phyloP scores from a whole-genome alignment of 2,329 filamentous ascomycete genomes.

The Hypoxylon sp. region DNA sequence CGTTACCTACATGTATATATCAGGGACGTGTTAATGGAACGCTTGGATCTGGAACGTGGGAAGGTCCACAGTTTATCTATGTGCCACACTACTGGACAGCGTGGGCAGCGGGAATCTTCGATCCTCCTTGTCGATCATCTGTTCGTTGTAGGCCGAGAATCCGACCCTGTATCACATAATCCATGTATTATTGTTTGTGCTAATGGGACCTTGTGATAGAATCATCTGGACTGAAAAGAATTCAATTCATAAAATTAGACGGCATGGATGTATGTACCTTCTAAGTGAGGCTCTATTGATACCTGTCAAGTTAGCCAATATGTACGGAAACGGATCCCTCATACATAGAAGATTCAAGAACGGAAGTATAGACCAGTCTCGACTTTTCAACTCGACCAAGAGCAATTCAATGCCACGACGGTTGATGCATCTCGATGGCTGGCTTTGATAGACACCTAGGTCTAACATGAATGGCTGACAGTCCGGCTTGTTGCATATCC shows the following conservation, averaged over 20 bases:
- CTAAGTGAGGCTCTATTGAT: slow-evolving; percentile 34
- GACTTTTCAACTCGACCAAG: slow-evolving; percentile 7
- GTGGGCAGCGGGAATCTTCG: slow-evolving; percentile 40
- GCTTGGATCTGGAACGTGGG: slow-evolving; percentile 38
- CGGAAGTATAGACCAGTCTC: slow-evolving; percentile 4
- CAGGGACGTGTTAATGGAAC: background rate
- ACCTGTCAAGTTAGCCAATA: slow-evolving; percentile 1
- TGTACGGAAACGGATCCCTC: background rate
- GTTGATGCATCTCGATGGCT: slow-evolving; percentile 28
- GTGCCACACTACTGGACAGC: slow-evolving; percentile 39
- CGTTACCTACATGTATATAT: slow-evolving; percentile 20
- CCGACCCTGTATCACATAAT: slow-evolving; percentile 30
- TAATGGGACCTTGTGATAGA: slow-evolving; percentile 19
- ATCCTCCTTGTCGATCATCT: slow-evolving; percentile 44
- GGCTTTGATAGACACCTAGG: slow-evolving; percentile 12
- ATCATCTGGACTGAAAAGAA: slow-evolving; percentile 29
- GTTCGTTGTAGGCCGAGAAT: slow-evolving; percentile 42
- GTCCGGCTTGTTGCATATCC: slow-evolving; percentile 30
- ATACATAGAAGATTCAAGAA: slow-evolving; percentile 36
- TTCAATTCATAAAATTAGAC: slow-evolving; percentile 11
- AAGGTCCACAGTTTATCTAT: slow-evolving; percentile 37
- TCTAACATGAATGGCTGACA: slow-evolving; percentile 20
- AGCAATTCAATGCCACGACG: slow-evolving; percentile 1
- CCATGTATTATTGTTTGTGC: slow-evolving; percentile 10
- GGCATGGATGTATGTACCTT: background rate